Base-by-base conservation (phyloP, 805 yeast genomes). In the Hanseniaspora mollemarum region DNA sequence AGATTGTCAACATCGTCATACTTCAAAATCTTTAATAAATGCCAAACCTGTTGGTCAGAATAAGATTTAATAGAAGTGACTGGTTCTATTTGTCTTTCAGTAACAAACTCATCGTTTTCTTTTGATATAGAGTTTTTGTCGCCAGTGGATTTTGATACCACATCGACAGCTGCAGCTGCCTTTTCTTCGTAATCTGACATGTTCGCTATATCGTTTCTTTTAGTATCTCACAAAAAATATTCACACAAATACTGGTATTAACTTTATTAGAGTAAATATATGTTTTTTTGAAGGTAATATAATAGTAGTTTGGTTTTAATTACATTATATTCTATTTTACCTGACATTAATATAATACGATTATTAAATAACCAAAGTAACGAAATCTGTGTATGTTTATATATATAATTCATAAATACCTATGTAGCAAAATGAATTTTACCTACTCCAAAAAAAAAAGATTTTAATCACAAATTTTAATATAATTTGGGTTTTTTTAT, bases 141-240 rank as follows among this genome's bases (percentile, higher is more conserved):
- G 15, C 33, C 45, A 25, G 35, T 16, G 12, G 52, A 41, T 12
- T 41, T 35, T n/a, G 46, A 18, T 6, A n/a, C 39, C 75, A 59
- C 31, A 73, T 67, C 13, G 60, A 63, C 1, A 67, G 35, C 0
- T 76, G 69, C 36, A 71, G 73, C 2, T 64, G 68, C 13, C 62
- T 57, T 3, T 65, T 46, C 38, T 32, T 48, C 51, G 18, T 6
- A 15, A 40, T 48, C 45, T 25, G 45, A 48, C 51, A 46, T 46
- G 31, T 28, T 28, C 12, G 12, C 12, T 8, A 28, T 28, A n/a
- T n/a, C n/a, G n/a, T n/a, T n/a, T n/a, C n/a, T n/a, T n/a, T n/a
- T n/a, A n/a, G n/a, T n/a, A n/a, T n/a, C n/a, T n/a, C n/a, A n/a
- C 12, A 28, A 28, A 9, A 9, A 28, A 28, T 28, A 9, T 28